These are phyloP conservation scores for Filosporella fistucella DNA, from an alignment of 495 filamentous ascomycete genomes.

Conservation along the genomic window DNA sequence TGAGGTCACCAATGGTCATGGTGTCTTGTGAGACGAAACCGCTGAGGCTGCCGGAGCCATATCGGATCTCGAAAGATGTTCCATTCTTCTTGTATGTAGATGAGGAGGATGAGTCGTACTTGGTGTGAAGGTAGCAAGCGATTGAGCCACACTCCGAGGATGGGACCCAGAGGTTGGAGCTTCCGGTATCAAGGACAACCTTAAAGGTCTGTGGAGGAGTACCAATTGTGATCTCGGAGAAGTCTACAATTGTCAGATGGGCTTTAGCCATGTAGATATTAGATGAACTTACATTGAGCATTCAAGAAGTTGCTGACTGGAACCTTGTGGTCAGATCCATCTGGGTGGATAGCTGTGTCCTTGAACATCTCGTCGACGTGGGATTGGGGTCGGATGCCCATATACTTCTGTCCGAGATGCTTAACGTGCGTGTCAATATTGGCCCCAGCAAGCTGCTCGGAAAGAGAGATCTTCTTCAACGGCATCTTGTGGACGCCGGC, in stretches of 20 bases:
- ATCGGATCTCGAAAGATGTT: conserved; percentile 85
- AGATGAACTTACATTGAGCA: conserved; percentile 77
- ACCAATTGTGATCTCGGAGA: conserved; percentile 91
- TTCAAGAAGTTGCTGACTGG: conserved; percentile 97
- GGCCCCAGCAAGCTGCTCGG: conserved; percentile 86
- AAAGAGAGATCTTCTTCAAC: conserved; percentile 91
- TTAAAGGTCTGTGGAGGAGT: conserved; percentile 94
- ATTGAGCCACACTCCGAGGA: conserved; percentile 89
- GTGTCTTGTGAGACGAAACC: conserved; percentile 90
- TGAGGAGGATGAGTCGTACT: conserved; percentile 89
- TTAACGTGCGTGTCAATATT: conserved; percentile 78
- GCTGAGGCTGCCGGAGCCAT: conserved; percentile 91
- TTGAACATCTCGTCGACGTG: conserved; percentile 75
- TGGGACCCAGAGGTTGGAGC: conserved; percentile 99
- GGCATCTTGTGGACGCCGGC: conserved; percentile 90
- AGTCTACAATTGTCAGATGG: conserved; percentile 55
- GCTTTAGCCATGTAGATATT: conserved; percentile 10
- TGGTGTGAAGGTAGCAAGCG: conserved; percentile 95
- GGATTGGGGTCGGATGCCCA: conserved; percentile 70
- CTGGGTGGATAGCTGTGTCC: conserved; percentile 60
- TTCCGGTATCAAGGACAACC: conserved; percentile 96
- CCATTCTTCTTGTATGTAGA: conserved; percentile 94
- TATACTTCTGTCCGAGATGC: conserved; percentile 87
- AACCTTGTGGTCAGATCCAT: conserved; percentile 67
- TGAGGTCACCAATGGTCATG: conserved; percentile 83